Percentiles rank a stretch among this genome's conserved stretches.
These are phyloP conservation scores for Phaeosphaeria sp. DNA, from an alignment of 2,329 filamentous ascomycete genomes.

Conservation along the genomic window DNA sequence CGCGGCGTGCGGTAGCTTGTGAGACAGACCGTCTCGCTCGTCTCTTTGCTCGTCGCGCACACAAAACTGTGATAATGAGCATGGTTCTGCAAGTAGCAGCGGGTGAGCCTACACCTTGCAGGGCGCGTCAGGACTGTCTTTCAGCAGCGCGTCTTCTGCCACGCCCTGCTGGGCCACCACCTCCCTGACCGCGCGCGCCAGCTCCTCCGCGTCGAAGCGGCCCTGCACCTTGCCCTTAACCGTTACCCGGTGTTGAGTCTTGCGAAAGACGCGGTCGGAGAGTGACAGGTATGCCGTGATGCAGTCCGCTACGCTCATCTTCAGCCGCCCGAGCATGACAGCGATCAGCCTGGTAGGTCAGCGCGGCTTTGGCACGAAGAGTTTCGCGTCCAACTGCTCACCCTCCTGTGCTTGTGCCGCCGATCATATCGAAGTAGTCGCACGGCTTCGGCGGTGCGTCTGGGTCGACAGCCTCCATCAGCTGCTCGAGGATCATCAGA, in stretches of 20 bases:
- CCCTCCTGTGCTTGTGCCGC: constrained; percentile 8
- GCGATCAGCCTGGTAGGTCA: no score
- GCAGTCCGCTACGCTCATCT: no score
- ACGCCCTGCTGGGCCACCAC: constrained; percentile 18
- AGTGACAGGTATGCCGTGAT: no score
- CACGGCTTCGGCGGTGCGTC: constrained; percentile 12
- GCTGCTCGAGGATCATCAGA: constrained; percentile 16
- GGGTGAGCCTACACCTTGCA: constrained; percentile 15
- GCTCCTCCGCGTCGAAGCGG: constrained; percentile 7
- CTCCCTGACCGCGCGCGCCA: constrained; percentile 17
- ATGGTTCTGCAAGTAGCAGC: no score
- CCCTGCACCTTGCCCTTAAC: no score
- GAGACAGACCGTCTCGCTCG: constrained; percentile 37
- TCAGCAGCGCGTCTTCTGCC: constrained; percentile 16
- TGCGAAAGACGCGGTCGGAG: background rate
- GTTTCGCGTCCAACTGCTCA: no score
- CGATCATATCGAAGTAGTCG: constrained; percentile 17
- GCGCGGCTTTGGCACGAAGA: no score
- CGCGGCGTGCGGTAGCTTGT: constrained; percentile 38
- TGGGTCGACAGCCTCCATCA: constrained; percentile 12
- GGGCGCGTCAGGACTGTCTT: constrained; percentile 4
- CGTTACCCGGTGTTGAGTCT: background rate
- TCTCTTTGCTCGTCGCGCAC: constrained; percentile 39
- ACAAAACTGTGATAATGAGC: constrained; percentile 13
- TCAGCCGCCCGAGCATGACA: no score